Percentiles rank a stretch among this genome's conserved stretches.
phyloP scores from a whole-genome alignment of 768 basidiomycete species.

The Pulveroboletus sp. region DNA sequence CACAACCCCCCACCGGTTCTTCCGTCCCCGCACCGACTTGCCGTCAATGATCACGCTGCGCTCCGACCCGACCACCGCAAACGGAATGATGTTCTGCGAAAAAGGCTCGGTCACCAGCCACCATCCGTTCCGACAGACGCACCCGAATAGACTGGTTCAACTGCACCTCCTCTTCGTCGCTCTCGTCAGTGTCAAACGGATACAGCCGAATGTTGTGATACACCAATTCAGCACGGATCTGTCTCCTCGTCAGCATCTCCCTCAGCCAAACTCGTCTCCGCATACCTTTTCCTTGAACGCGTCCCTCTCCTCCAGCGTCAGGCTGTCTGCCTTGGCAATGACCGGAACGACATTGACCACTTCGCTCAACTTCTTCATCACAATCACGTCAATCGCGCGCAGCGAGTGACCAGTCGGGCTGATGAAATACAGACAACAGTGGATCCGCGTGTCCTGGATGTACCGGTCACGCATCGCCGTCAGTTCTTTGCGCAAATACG shows the following conservation, averaged over 20 bases:
- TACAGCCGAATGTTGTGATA: slow-evolving; percentile 93
- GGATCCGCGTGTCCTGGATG: slow-evolving; percentile 97
- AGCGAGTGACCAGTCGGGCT: slow-evolving; percentile 97
- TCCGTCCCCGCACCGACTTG: slow-evolving; percentile 90
- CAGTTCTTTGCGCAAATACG: slow-evolving; percentile 97
- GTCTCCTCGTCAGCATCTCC: slow-evolving; percentile 11
- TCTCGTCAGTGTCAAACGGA: slow-evolving; percentile 96
- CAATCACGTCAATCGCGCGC: slow-evolving; percentile 94
- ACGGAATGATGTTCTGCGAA: slow-evolving; percentile 84
- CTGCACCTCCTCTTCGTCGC: slow-evolving; percentile 86
- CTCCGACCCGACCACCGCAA: slow-evolving; percentile 97
- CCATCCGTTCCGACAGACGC: slow-evolving; percentile 26
- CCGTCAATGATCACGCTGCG: slow-evolving; percentile 93
- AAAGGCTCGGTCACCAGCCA: slow-evolving; percentile 2
- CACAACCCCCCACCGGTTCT: slow-evolving; percentile 98
- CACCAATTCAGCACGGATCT: slow-evolving; percentile 92
- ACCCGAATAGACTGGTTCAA: slow-evolving; percentile 90
- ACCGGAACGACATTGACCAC: slow-evolving; percentile 99
- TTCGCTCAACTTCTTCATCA: slow-evolving; percentile 98
- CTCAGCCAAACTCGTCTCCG: not conserved
- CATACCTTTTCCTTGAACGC: slow-evolving; percentile 88
- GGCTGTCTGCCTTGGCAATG: slow-evolving; percentile 93
- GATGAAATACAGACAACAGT: slow-evolving; percentile 98
- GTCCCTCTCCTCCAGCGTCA: slow-evolving; percentile 90
- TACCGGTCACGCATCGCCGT: slow-evolving; percentile 98